phyloP scores from a whole-genome alignment of 2,329 filamentous ascomycete species.

The Aspergillus phoenicis region DNA sequence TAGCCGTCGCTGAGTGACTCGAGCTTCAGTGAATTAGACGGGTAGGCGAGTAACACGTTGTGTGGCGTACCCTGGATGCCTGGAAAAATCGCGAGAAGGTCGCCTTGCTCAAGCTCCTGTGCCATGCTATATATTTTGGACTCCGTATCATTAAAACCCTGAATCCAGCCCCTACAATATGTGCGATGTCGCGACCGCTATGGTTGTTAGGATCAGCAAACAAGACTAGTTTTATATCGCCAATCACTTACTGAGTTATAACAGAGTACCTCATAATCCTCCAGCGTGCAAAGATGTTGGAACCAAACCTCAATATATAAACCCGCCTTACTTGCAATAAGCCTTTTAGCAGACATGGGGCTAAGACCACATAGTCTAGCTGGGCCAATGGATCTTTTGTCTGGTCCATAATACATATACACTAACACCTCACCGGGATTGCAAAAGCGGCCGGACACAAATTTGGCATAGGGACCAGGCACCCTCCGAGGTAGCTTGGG shows the following conservation, averaged over 20 bases:
- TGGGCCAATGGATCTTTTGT: slow-evolving; percentile 32
- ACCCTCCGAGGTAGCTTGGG: slow-evolving; percentile 16
- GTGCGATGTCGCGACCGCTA: slow-evolving; percentile 15
- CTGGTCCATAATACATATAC: slow-evolving; percentile 34
- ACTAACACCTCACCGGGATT: slow-evolving; percentile 33
- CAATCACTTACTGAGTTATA: slow-evolving; percentile 25
- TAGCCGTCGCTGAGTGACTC: slow-evolving; percentile 24
- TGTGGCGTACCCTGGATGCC: not conserved
- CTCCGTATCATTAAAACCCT: slow-evolving; percentile 38
- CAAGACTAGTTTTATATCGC: not conserved
- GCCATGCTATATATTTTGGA: slow-evolving; percentile 29
- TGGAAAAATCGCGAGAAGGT: slow-evolving; percentile 35
- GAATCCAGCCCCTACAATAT: slow-evolving; percentile 36
- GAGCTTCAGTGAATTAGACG: slow-evolving; percentile 29
- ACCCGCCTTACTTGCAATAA: slow-evolving; percentile 23
- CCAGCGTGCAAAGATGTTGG: slow-evolving; percentile 32
- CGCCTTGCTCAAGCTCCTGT: slow-evolving; percentile 27
- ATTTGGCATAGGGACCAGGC: not conserved
- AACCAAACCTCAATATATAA: slow-evolving; percentile 35
- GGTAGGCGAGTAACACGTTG: slow-evolving; percentile 34
- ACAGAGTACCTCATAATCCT: slow-evolving; percentile 32
- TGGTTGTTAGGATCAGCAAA: not conserved
- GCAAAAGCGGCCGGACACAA: slow-evolving; percentile 18
- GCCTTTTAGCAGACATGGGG: slow-evolving; percentile 7
- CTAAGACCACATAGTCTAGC: slow-evolving; percentile 33